These are phyloP conservation scores for Turritis glabra DNA, from an alignment of 345 rosid species.

Conservation along the genomic window DNA sequence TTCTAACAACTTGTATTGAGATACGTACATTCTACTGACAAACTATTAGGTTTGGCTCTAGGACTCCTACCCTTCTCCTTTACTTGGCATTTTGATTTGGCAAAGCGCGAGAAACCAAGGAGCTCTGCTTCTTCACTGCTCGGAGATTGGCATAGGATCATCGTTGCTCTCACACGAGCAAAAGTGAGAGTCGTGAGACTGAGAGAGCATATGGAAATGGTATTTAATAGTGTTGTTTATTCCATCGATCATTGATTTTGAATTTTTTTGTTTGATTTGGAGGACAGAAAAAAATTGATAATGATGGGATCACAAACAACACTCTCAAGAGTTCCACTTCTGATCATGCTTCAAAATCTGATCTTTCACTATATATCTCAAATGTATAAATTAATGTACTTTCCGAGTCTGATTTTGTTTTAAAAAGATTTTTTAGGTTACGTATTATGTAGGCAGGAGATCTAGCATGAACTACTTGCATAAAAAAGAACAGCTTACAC, in stretches of 20 bases:
- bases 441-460: not conserved
- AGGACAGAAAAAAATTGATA: constrained; percentile 71
- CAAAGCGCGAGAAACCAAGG: constrained; percentile 49
- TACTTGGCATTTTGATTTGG: not conserved
- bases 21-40: constrained; percentile 78
- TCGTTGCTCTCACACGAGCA: constrained; percentile 52
- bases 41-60: constrained; percentile 70
- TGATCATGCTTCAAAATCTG: constrained; percentile 54
- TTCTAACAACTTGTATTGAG: constrained; percentile 57
- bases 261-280: not conserved
- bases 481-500: not conserved
- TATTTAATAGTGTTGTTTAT: not conserved
- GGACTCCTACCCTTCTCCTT: not conserved
- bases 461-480: not conserved
- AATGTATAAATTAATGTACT: not conserved
- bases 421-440: not conserved
- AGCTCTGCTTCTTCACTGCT: constrained; percentile 62
- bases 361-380: not conserved
- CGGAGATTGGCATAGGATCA: constrained; percentile 93
- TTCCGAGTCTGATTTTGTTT: not conserved
- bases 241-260: not conserved
- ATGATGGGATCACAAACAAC: constrained; percentile 82
- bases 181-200: constrained; percentile 46
- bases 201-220: not conserved
- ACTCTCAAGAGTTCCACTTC: constrained; percentile 62